Base-by-base conservation (phyloP, 2,329 filamentous ascomycete species). In the Cyanodermella asteris region DNA sequence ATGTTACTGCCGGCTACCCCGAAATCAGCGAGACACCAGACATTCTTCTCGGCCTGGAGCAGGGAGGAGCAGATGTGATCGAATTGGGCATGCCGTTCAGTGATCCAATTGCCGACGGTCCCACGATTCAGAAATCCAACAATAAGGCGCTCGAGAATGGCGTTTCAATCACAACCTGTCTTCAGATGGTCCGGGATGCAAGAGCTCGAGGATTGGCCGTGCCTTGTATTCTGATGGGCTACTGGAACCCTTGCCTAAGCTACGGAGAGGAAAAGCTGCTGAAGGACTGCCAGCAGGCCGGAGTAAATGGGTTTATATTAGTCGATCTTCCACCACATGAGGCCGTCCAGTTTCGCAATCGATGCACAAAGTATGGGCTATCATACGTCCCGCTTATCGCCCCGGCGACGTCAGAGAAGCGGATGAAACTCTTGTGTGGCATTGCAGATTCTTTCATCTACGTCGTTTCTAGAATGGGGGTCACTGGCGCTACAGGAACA, bases 361-460 rank as follows among this genome's bases (percentile, higher is more conserved):
- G 75, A 39, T 93, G 82, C 56, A 70, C 64, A 31, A 72, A 60
- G 42, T 76, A 70, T 45, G 75, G 73, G 14, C 66, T 97, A 17
- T 93, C 82, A 5, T 97, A 94, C 46, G 76, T 97, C 9, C 87
- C 87, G n/a, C 61, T 97, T 26, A 93, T 97, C 39, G 84, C 87
- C 1, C 87, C 87, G 5, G 70, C 82, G 7, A 94, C 87, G 2
- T 91, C 81, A 5, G 81, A 93, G 39, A 61, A 68, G 35, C 76
- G 87, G 41, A 91, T 97, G 82, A 84, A 77, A 53, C 64, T 93
- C 20, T 72, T 97, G 8, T 97, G 87, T 64, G 71, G 78, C 47
- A 84, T 97, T 34, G 87, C 87, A 43, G 84, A 94, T 52, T 93
- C 82, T 4, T 97, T 94, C 57, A 91, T 97, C 53, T 97, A 97